These are phyloP conservation scores for Sporisorium exsertum DNA, from an alignment of 1,284 basidiomycete species.

Conservation along the genomic window DNA sequence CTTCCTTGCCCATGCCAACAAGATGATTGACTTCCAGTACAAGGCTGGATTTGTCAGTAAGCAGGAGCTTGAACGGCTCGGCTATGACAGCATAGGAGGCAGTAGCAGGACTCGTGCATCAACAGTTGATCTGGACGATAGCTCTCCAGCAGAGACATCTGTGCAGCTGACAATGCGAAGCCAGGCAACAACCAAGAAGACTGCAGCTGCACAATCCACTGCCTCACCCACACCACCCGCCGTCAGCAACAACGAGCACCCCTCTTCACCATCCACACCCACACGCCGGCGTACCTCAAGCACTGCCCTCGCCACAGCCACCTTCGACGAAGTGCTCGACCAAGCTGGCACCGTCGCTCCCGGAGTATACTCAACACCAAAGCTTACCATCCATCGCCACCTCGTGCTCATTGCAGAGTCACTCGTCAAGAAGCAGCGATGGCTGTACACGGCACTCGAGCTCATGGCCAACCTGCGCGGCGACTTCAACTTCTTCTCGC, in stretches of 20 bases:
- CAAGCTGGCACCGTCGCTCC: too few relatives aligned
- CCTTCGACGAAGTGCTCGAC: too few relatives aligned
- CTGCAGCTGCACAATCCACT: background rate
- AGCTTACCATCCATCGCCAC: background rate
- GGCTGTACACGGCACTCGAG: slow-evolving; percentile 8
- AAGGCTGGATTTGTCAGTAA: background rate
- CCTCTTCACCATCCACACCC: background rate
- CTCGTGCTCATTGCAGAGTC: background rate
- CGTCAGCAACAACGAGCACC: background rate
- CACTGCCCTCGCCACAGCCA: too few relatives aligned
- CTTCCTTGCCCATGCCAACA: background rate
- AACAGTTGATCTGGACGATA: background rate
- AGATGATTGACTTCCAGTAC: background rate
- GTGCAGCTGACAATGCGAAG: too few relatives aligned
- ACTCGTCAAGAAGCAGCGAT: background rate
- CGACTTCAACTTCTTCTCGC: slow-evolving; percentile 28
- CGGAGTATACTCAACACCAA: background rate
- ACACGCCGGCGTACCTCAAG: background rate
- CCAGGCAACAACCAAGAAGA: background rate
- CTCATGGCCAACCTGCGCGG: slow-evolving; percentile 27
- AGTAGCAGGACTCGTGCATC: background rate
- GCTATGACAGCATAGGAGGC: background rate
- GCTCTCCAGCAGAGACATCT: too few relatives aligned
- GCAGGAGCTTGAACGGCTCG: background rate
- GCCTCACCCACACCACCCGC: slow-evolving; percentile 1